Conservation (phyloP, 2,329 filamentous ascomycete genomes). For the Torrubiella hemipterigena region DNA sequence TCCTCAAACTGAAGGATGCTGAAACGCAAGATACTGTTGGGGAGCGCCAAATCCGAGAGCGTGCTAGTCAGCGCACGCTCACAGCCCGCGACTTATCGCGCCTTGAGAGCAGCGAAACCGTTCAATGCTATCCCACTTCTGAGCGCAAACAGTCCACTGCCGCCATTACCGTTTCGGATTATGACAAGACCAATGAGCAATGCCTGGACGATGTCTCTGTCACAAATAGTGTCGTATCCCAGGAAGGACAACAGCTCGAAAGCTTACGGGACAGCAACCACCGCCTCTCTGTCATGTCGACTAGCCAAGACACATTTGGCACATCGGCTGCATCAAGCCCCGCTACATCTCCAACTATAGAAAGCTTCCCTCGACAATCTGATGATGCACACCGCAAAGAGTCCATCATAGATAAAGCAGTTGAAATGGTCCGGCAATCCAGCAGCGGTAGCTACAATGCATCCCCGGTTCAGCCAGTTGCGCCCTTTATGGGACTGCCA, state of each 20-base stretch:
- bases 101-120: no score
- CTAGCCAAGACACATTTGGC: constrained; percentile 45
- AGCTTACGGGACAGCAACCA: constrained; percentile 43
- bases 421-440: no score
- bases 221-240: constrained; percentile 44
- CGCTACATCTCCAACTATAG: constrained; percentile 40
- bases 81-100: constrained; percentile 27
- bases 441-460: no score
- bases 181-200: constrained; percentile 23
- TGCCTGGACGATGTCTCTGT: constrained; percentile 43
- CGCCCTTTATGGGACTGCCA: no score
- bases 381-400: no score
- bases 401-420: no score
- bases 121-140: not conserved
- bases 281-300: constrained; percentile 48
- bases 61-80: constrained; percentile 32
- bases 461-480: no score
- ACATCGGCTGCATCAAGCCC: constrained; percentile 49
- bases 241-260: constrained; percentile 47
- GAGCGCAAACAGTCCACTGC: constrained; percentile 13
- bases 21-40: constrained; percentile 35
- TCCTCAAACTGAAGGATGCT: constrained; percentile 54
- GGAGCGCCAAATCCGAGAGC: constrained; percentile 19
- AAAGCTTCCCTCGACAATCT: constrained; percentile 27
- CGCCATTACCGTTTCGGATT: constrained; percentile 9